Base-by-base conservation (phyloP, 2,329 filamentous ascomycete species). In the Corynespora cassiicola region DNA sequence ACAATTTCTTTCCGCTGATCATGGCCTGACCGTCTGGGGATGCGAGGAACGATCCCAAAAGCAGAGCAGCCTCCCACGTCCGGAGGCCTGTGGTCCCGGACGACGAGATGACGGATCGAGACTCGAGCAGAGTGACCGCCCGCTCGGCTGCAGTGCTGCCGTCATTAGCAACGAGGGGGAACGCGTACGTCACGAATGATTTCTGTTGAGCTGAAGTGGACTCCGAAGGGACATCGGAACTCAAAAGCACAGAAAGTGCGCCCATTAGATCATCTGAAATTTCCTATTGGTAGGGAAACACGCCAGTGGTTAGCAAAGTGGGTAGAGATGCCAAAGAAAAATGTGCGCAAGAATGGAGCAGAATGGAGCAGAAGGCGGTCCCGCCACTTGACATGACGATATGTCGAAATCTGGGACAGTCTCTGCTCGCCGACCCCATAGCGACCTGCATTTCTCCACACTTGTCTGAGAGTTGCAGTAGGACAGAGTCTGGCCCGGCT, bases 221-320 rank as follows among this genome's bases (percentile, higher is more conserved):
- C 59, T 90, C 84, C 14, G 83, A 77, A n/a, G 80, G 82, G 11
- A 87, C 69, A 11, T 82, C 80, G 19, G 78, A 75, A 14, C 78
- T 75, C 40, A 95, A 76, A 16, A 94, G 76, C 44, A 75, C 68
- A 36, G 85, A 82, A 52, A 95, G 77, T 23, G 76, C 74, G 38
- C 76, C 75, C 79, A 92, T 88, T 56, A 96, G 79, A 66, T 86
- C 78, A 68, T 95, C 88, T 46, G 86, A 90, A 30, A 96, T 84
- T 66, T 86, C 90, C 91, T 96, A 70, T 48, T 49, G 37, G 17
- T 28, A 27, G 35, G 54, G 50, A 22, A 43, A 42, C 46, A 43
- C 50, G 30, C 31, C 32, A 47, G 47, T 37, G 38, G 56, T 63
- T 45, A 64, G 58, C 42, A 39, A 47, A 35, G 29, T 42, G 30